Percentiles rank a stretch among this genome's conserved stretches.
phyloP scores from a whole-genome alignment of 306 rosid species.

The Malus asiatica region DNA sequence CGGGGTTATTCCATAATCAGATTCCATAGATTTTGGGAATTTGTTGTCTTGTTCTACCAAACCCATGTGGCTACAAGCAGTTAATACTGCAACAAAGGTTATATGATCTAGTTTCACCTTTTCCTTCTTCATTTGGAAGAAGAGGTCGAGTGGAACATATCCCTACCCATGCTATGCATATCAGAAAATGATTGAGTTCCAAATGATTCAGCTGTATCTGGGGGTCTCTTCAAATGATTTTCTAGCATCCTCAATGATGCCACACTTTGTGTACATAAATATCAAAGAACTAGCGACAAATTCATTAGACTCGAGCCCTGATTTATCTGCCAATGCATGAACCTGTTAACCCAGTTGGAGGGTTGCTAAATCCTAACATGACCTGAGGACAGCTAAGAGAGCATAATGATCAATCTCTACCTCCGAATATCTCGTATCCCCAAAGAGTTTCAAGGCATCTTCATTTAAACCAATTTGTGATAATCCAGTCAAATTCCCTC shows the following conservation, averaged over 20 bases:
- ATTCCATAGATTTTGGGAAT: conserved; percentile 44
- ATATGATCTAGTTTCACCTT: conserved; percentile 72
- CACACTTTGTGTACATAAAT: conserved; percentile 86
- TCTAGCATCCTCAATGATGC: conserved; percentile 72
- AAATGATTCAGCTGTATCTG: conserved; percentile 44
- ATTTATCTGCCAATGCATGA: conserved; percentile 53
- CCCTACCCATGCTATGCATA: conserved; percentile 85
- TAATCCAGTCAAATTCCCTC: conserved; percentile 41
- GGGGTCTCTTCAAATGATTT: conserved; percentile 58
- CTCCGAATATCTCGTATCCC: conserved; percentile 36
- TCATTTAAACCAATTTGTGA: conserved; percentile 66
- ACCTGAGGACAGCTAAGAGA: conserved; percentile 56
- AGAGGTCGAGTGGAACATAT: conserved; percentile 54
- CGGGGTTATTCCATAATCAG: conserved; percentile 45
- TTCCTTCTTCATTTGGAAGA: conserved; percentile 47
- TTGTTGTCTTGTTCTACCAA: conserved; percentile 60
- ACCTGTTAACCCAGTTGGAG: conserved; percentile 67
- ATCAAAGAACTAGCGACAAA: conserved; percentile 74
- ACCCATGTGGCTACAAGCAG: conserved; percentile 82
- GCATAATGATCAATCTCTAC: conserved; percentile 59
- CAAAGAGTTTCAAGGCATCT: conserved; percentile 58
- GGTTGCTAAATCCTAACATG: conserved; percentile 71
- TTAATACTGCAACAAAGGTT: conserved; percentile 77
- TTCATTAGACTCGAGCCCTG: conserved; percentile 48
- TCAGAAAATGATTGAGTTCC: conserved; percentile 83